Percentiles rank a stretch among this genome's conserved stretches.
phyloP scores from a whole-genome alignment of 1,284 basidiomycete genomes.

The Fomes fomentarius region DNA sequence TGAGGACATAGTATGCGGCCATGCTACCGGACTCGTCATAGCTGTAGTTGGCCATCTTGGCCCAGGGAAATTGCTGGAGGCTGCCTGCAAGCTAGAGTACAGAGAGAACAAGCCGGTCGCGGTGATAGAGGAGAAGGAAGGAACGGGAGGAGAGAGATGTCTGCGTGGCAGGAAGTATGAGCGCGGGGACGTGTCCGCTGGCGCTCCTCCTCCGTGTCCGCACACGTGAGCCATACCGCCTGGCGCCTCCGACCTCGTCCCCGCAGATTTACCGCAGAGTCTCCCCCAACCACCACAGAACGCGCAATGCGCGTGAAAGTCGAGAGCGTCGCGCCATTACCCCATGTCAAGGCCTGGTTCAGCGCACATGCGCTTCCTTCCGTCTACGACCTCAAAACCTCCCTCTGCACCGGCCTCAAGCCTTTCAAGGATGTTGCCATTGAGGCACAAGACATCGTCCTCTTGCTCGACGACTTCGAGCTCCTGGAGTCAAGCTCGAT shows the following conservation, averaged over 20 bases:
- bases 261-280: not conserved
- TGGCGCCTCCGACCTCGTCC: not conserved
- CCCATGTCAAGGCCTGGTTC: constrained; percentile 46
- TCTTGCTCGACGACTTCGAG: constrained; percentile 49
- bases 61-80: constrained; percentile 11
- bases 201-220: not conserved
- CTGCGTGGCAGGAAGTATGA: constrained; percentile 11
- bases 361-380: constrained; percentile 31
- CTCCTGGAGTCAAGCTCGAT: constrained; percentile 43
- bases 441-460: constrained; percentile 27
- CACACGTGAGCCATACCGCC: constrained; percentile 8
- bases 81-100: constrained; percentile 15
- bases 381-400: constrained; percentile 33
- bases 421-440: constrained; percentile 25
- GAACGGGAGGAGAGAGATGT: constrained; percentile 15
- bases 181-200: constrained; percentile 15
- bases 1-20: constrained; percentile 89
- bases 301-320: constrained; percentile 46
- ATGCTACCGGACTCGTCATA: constrained; percentile 91
- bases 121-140: constrained; percentile 4
- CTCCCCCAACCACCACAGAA: not conserved
- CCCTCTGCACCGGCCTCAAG: constrained; percentile 32
- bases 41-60: constrained; percentile 73
- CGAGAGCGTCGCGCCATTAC: constrained; percentile 40
- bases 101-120: constrained; percentile 7